Conservation (phyloP, 495 filamentous ascomycete species). For the Clavariopsis aquatica region DNA sequence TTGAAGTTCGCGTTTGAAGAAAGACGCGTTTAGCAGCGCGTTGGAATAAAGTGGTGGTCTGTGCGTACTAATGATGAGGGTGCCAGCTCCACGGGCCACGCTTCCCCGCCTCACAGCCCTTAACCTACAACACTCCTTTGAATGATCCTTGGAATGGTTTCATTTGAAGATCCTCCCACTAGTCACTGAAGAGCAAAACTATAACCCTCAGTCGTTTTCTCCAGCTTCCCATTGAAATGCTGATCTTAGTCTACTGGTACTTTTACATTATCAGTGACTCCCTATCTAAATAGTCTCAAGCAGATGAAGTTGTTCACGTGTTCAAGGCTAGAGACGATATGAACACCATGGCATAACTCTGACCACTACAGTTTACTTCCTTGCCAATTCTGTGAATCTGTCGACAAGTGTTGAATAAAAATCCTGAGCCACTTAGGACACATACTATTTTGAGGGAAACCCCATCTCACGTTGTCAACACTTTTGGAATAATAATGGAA, state of each 20-base stretch:
- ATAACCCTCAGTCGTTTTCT: conserved; percentile 5
- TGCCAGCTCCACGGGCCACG: too few species aligned
- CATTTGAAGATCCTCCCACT: neutral
- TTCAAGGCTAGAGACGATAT: too few species aligned
- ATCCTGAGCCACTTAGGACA: neutral
- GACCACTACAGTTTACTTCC: neutral
- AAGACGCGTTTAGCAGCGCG: conserved; percentile 20
- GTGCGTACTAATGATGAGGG: too few species aligned
- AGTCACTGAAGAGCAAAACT: neutral
- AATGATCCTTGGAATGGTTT: neutral
- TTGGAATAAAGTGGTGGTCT: conserved; percentile 20
- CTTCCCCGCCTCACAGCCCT: too few species aligned
- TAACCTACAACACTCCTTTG: neutral
- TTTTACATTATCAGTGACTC: too few species aligned
- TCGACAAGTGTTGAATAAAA: conserved; percentile 13
- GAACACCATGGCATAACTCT: neutral
- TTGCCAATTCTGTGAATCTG: conserved; percentile 12
- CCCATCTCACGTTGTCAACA: neutral
- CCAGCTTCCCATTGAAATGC: conserved; percentile 18
- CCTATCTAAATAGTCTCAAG: too few species aligned
- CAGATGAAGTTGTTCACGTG: too few species aligned
- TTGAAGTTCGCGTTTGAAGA: neutral
- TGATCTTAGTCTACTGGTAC: conserved; percentile 16
- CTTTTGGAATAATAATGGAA: neutral
- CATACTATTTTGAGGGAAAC: neutral